These are phyloP conservation scores for Coemansia sp. DNA, from an alignment of 192 early-diverging fungal genomes.

Conservation along the genomic window DNA sequence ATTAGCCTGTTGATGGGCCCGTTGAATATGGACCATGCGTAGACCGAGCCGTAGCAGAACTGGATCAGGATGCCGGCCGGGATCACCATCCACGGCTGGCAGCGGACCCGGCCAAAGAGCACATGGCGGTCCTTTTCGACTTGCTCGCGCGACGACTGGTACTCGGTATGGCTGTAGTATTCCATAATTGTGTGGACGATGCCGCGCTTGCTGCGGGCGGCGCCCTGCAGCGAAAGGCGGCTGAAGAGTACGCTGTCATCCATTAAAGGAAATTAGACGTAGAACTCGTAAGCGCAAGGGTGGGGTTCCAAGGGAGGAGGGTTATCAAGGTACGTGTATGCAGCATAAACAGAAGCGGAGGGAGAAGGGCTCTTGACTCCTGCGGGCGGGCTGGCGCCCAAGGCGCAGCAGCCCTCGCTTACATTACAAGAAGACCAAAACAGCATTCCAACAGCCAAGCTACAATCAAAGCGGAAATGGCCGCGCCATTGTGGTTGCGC, in stretches of 20 bases:
- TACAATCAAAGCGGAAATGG: no score
- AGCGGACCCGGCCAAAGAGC: slow-evolving; percentile 49
- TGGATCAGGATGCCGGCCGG: slow-evolving; percentile 57
- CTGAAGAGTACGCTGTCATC: slow-evolving; percentile 35
- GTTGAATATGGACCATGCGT: slow-evolving; percentile 64
- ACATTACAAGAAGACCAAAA: no score
- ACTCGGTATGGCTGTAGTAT: slow-evolving; percentile 47
- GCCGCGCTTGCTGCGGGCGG: slow-evolving; percentile 4
- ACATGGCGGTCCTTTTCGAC: slow-evolving; percentile 33
- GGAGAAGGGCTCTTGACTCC: no score
- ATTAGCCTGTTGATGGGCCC: slow-evolving; percentile 51
- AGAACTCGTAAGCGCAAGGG: no score
- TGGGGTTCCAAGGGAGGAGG: no score
- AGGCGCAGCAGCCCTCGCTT: no score
- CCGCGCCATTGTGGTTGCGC: no score
- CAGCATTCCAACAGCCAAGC: no score
- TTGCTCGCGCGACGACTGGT: slow-evolving; percentile 19
- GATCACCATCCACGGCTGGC: slow-evolving; percentile 53
- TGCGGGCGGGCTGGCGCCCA: no score
- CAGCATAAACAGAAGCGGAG: no score
- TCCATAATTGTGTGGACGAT: slow-evolving; percentile 14
- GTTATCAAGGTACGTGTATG: no score
- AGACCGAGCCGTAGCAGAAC: slow-evolving; percentile 59
- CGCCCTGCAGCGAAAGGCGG: slow-evolving; percentile 29
- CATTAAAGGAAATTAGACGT: no score